Evolutionary conservation across 2,329 filamentous ascomycete species (phyloP), one percentile per base, ranked within the genome.

Genomic region (Cladobotryum protrusum): DNA sequence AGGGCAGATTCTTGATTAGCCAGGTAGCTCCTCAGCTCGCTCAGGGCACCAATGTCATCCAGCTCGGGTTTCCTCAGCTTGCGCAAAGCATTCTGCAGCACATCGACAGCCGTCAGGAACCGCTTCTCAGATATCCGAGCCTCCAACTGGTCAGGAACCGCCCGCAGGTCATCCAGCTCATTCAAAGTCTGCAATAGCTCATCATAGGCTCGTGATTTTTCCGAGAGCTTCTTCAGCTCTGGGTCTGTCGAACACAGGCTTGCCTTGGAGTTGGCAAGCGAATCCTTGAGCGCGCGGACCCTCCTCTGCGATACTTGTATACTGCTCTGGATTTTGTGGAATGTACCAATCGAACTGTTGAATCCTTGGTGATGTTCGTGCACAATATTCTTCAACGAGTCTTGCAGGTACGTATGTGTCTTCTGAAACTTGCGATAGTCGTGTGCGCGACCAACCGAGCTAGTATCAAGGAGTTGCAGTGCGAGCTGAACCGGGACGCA

Each of bases 291-390:
- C 12, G 77, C 75, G 52, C 92, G 83, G 48, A 99, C 89, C 53
- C 89, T 83, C 61, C 84, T 84, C 68, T 99, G 93, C 14, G 90
- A 96, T 45, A 82, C 77, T 61, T 92, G 87, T 57, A 99, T 93
- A 69, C 89, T 96, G 47, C 85, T 83, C 67, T 99, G 93, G 54
- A 99, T 99, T 69, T 95, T 96, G 74, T 99, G 95, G 64, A 97
- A 99, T 17, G 92, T 97, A 67, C 92, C 93, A 56, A 99, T 97
- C 45, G 92, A 96, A 68, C 89, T 96, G 71, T 97, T 99, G 78
- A 99, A 99, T 43, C 93, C 95, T 68, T 99, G 93, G 64, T 99
- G 92, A 64, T 99, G 92, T 71, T 99, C 92, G 67, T 99, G 96
- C 20, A 99, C 93, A 60, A 99, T 96, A 33, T 85, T 83, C 68